phyloP scores from a whole-genome alignment of 305 asterid genomes.

The Plantago rigida region DNA sequence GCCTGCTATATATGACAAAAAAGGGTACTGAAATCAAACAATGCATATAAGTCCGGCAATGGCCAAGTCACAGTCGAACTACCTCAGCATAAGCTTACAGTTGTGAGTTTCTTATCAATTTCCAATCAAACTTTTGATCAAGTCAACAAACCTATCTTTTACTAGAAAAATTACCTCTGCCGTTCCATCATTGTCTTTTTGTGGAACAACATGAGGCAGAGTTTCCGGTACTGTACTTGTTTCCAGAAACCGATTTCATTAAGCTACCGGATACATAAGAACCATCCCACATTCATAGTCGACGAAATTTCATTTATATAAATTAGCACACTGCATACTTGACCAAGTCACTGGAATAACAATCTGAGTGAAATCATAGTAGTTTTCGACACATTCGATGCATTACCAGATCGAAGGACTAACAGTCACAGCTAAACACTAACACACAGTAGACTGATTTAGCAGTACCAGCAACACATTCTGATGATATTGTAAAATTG shows the following conservation, averaged over 20 bases:
- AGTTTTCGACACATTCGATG: too few relatives aligned
- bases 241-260: neutral
- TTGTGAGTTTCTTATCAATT: neutral
- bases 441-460: too few relatives aligned
- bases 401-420: too few relatives aligned
- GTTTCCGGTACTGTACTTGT: neutral
- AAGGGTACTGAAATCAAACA: neutral
- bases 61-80: constrained; percentile 1
- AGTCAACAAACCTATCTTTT: neutral
- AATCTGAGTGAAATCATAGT: too few relatives aligned
- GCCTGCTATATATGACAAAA: constrained; percentile 29
- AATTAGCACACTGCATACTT: too few relatives aligned
- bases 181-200: constrained; percentile 2
- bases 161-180: neutral
- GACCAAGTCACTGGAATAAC: too few relatives aligned
- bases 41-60: neutral
- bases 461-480: too few relatives aligned
- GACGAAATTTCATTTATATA: too few relatives aligned
- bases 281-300: too few relatives aligned
- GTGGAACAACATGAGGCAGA: neutral
- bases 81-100: neutral
- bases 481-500: too few relatives aligned
- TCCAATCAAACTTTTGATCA: neutral
- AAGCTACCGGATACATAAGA: too few relatives aligned
- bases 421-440: too few relatives aligned